A percentile compares a stretch with the other conserved stretches of the same genome.
These are phyloP conservation scores for Lactifluus rugatus DNA, from an alignment of 768 basidiomycete genomes.

Conservation along the genomic window DNA sequence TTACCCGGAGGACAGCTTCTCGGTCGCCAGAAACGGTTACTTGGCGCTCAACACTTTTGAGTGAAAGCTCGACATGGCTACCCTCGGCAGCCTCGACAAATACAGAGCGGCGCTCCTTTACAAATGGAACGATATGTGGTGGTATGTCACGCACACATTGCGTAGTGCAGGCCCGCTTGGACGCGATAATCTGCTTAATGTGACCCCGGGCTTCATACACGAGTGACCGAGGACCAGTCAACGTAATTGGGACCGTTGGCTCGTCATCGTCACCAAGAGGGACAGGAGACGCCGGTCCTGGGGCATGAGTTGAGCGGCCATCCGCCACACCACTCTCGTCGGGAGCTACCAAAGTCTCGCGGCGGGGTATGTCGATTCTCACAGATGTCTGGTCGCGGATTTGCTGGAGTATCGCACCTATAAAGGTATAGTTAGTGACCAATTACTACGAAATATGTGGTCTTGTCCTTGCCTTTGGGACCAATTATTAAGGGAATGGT, in stretches of 20 bases:
- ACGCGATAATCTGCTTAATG: constrained; percentile 77
- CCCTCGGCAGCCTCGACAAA: constrained; percentile 59
- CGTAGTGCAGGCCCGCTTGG: constrained; percentile 68
- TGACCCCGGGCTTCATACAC: constrained; percentile 70
- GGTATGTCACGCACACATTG: constrained; percentile 82
- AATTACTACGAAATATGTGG: background rate
- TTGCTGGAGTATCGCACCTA: constrained; percentile 80
- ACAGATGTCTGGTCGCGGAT: constrained; percentile 89
- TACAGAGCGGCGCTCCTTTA: constrained; percentile 49
- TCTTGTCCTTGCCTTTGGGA: constrained; percentile 53
- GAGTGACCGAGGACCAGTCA: constrained; percentile 74
- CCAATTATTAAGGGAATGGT: constrained; percentile 88
- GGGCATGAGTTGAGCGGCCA: constrained; percentile 30
- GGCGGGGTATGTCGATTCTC: constrained; percentile 84
- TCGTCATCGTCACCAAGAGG: constrained; percentile 72
- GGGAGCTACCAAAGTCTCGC: constrained; percentile 41
- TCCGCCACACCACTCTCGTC: constrained; percentile 45
- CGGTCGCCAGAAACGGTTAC: constrained; percentile 81
- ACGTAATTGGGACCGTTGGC: constrained; percentile 67
- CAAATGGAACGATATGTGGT: constrained; percentile 76
- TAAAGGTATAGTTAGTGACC: background rate
- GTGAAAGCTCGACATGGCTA: constrained; percentile 41
- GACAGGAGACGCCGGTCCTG: constrained; percentile 39
- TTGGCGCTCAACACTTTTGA: constrained; percentile 50
- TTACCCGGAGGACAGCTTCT: constrained; percentile 65